Conservation (phyloP, 345 rosid genomes). For the Eucalyptus curtisii region DNA sequence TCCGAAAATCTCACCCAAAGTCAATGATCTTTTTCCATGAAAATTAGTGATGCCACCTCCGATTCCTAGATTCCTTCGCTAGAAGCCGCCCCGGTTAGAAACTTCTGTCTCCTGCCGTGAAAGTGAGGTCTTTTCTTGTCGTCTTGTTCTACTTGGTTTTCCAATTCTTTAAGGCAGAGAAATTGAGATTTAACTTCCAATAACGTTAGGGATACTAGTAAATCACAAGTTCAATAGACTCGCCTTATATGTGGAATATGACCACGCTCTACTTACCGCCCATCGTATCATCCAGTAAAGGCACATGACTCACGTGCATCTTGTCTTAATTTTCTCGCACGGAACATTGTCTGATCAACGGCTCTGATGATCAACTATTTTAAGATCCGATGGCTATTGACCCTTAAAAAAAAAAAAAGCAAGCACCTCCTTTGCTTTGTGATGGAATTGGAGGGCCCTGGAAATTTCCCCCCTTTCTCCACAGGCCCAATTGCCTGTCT, state of each 20-base stretch:
- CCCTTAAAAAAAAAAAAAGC: neutral
- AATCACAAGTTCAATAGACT: neutral
- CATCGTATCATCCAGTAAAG: neutral
- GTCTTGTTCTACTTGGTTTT: neutral
- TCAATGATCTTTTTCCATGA: neutral
- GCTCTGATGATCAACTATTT: accelerated
- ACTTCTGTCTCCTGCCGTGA: neutral
- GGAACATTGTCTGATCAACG: accelerated
- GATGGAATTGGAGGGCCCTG: neutral
- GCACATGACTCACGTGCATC: neutral
- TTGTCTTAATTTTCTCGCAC: accelerated
- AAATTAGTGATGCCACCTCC: neutral
- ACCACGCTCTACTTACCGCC: neutral
- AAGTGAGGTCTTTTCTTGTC: neutral
- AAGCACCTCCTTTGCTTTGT: neutral
- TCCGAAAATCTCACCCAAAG: neutral
- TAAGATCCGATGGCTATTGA: neutral
- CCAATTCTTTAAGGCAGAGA: neutral
- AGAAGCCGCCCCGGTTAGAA: neutral
- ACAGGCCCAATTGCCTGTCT: neutral
- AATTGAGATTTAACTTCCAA: neutral
- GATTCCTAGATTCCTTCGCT: neutral
- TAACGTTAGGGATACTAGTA: neutral
- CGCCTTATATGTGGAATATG: accelerated
- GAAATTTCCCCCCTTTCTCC: neutral